Base-by-base conservation (phyloP, 305 asterid genomes). In the Ajuga reptans region DNA sequence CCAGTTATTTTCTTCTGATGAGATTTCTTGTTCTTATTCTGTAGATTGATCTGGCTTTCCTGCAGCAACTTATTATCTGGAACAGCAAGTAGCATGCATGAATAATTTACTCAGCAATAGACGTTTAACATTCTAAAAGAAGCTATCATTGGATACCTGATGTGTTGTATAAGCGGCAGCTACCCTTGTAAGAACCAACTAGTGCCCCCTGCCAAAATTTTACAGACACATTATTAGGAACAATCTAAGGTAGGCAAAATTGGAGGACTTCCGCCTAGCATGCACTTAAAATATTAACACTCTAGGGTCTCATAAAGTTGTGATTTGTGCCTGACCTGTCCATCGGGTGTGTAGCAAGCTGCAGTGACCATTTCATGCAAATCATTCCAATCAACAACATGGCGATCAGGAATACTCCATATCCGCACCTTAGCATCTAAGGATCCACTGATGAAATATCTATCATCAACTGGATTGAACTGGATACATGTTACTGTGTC, bases 311-410 rank as follows among this genome's bases (percentile, higher is more conserved):
- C 51, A 69, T 58, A 53, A 64, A 68, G 29, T 72, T 72, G 52
- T 15, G 58, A 50, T 72, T 4, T 21, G 58, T 31, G 68, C 46
- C 86, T 80, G 58, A 94, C 99, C 98, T 89, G 97, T 64, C 99
- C 99, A 89, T 94, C 96, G 0, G 98, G 99, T 62, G 97, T 94
- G 81, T 94, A 94, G 83, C 96, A 91, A 74, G 97, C 99, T 45
- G 99, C 96, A 73, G 99, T 94, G 77, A 94, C 96, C 99, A 94
- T 94, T 81, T 94, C 99, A 75, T 85, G 95, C 77, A 94, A 82
- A 84, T 94, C 99, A 81, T 79, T 86, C 99, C 98, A 94, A 82
- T 91, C 98, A 82, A 94, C 96, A 79, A 94, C 99, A 82, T 94
- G 93, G 69, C 84, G 89, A 71, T 91, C 97, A 42, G 99, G 96